A percentile compares a stretch with the other conserved stretches of the same genome.
These are phyloP conservation scores for Leptographium lundbergii DNA, from an alignment of 2,329 filamentous ascomycete species.

Conservation along the genomic window DNA sequence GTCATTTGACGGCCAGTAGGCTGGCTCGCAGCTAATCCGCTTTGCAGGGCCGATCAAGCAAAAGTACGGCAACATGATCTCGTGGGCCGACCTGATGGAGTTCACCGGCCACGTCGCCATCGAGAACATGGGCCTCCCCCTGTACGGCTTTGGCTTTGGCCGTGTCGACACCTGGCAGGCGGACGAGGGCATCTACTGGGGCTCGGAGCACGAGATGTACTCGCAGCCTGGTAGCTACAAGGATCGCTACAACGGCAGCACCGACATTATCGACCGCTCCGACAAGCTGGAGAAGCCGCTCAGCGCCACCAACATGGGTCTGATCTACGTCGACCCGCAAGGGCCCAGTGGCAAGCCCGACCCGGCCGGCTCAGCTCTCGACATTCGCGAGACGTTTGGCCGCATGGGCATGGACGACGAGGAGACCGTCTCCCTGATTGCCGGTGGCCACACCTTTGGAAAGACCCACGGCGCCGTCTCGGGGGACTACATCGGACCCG, in stretches of 20 bases:
- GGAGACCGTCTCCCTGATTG: slow-evolving; percentile 69
- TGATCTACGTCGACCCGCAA: slow-evolving; percentile 76
- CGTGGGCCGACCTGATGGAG: slow-evolving; percentile 62
- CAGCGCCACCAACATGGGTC: slow-evolving; percentile 57
- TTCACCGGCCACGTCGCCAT: slow-evolving; percentile 65
- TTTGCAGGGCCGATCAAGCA: slow-evolving; percentile 58
- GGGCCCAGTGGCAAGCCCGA: slow-evolving; percentile 62
- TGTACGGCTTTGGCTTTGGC: slow-evolving; percentile 61
- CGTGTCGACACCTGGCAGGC: slow-evolving; percentile 63
- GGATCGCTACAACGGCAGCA: slow-evolving; percentile 1
- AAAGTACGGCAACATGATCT: slow-evolving; percentile 73
- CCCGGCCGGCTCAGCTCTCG: slow-evolving; percentile 52
- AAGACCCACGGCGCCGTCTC: slow-evolving; percentile 68
- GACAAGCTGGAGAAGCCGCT: slow-evolving; percentile 47
- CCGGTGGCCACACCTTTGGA: slow-evolving; percentile 66
- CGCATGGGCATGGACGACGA: slow-evolving; percentile 78
- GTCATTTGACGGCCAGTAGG: neutral
- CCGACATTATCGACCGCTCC: neutral
- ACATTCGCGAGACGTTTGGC: slow-evolving; percentile 64
- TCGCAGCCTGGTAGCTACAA: slow-evolving; percentile 30
- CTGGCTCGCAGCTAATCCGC: neutral
- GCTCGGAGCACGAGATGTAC: slow-evolving; percentile 55
- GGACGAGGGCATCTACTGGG: slow-evolving; percentile 68
- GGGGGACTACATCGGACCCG: slow-evolving; percentile 50
- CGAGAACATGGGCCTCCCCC: slow-evolving; percentile 63